phyloP scores from a whole-genome alignment of 176 grass and related monocot genomes.

The Musa acuminata region DNA sequence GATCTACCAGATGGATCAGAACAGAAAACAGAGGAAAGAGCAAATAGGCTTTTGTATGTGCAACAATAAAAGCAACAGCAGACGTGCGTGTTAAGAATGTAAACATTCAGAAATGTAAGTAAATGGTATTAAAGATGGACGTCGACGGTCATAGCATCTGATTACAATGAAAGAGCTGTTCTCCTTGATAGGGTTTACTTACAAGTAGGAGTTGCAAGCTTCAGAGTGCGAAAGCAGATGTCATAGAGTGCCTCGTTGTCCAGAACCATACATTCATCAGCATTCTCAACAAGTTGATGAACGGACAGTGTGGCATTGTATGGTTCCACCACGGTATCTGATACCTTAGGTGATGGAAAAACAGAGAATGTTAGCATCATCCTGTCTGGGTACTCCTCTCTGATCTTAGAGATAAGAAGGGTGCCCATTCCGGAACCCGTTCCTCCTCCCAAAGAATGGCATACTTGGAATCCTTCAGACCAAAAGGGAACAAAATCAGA shows the following conservation, averaged over 20 bases:
- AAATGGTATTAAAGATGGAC: background rate
- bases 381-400: slow-evolving; percentile 60
- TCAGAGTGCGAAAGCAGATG: slow-evolving; percentile 59
- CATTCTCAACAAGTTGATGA: slow-evolving; percentile 60
- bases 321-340: slow-evolving; percentile 55
- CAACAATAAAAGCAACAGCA: background rate
- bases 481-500: background rate
- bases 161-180: too few relatives aligned
- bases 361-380: slow-evolving; percentile 65
- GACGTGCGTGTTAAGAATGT: background rate
- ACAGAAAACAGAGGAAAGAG: background rate
- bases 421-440: slow-evolving; percentile 64
- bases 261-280: slow-evolving; percentile 61
- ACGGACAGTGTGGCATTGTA: slow-evolving; percentile 61
- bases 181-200: slow-evolving; percentile 18
- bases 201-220: slow-evolving; percentile 52
- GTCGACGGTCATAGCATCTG: background rate
- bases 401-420: slow-evolving; percentile 64
- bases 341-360: slow-evolving; percentile 58
- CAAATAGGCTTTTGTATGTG: background rate
- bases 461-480: slow-evolving; percentile 46
- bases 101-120: slow-evolving; percentile 2
- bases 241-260: slow-evolving; percentile 63
- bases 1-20: too few relatives aligned
- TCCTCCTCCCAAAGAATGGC: slow-evolving; percentile 58